Conservation (phyloP, 1,284 basidiomycete species). For the Retiboletus flavoniger region DNA sequence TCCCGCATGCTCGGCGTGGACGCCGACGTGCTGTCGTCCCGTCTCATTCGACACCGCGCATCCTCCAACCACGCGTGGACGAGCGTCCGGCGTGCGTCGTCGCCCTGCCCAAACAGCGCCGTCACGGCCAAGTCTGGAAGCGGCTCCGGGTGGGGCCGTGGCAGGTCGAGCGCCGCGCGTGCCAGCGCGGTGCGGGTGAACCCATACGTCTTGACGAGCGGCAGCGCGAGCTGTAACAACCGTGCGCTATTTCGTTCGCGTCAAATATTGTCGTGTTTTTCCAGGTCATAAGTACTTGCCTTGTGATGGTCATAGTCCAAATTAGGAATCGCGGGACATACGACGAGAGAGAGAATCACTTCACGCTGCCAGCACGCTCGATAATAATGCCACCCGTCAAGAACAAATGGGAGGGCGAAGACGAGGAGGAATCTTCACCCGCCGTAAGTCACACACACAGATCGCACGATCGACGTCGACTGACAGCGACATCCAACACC, state of each 20-base stretch:
- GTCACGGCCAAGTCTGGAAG: constrained; percentile 69
- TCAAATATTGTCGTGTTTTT: too few species aligned
- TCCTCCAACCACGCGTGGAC: constrained; percentile 69
- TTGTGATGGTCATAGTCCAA: constrained; percentile 16
- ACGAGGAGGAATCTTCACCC: constrained; percentile 70
- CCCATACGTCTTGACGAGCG: constrained; percentile 61
- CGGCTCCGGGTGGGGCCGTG: constrained; percentile 52
- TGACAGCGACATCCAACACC: neutral
- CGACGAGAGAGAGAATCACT: neutral
- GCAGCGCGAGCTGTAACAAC: constrained; percentile 59
- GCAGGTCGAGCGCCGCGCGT: constrained; percentile 55
- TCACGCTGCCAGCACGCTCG: too few species aligned
- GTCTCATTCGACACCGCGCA: constrained; percentile 54
- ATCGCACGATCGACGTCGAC: constrained; percentile 3
- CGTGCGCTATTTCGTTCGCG: constrained; percentile 24
- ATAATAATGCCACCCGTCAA: constrained; percentile 37
- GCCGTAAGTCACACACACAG: constrained; percentile 41
- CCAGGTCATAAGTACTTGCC: too few species aligned
- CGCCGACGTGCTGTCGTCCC: constrained; percentile 16
- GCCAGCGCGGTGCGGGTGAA: constrained; percentile 73
- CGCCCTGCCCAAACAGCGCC: constrained; percentile 69
- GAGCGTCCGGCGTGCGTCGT: constrained; percentile 60
- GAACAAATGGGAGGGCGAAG: constrained; percentile 84
- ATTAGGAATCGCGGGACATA: neutral
- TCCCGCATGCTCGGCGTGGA: constrained; percentile 40